Conservation (phyloP, 2,329 filamentous ascomycete species). For the Arthroderma uncinatum region DNA sequence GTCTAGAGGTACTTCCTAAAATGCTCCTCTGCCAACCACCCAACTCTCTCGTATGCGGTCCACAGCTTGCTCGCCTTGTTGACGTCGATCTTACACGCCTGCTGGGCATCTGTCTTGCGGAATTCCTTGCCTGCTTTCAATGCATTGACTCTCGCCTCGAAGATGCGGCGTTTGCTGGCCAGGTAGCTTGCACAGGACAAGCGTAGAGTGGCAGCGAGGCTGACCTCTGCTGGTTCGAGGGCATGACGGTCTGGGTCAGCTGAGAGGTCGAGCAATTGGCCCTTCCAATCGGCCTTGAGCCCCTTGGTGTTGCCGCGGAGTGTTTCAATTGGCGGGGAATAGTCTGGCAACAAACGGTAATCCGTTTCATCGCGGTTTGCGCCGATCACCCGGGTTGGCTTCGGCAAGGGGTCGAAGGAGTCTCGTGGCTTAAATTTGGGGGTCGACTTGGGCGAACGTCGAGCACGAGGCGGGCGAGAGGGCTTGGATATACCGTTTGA, state of each 20-base stretch:
- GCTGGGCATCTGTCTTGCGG: conserved; percentile 88
- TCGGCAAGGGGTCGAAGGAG: conserved; percentile 33
- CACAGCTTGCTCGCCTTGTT: conserved; percentile 93
- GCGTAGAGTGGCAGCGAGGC: conserved; percentile 64
- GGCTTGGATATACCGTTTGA: conserved; percentile 23
- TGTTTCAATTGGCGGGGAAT: conserved; percentile 56
- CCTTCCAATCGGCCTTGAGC: conserved; percentile 81
- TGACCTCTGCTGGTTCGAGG: conserved; percentile 67
- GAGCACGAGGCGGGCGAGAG: conserved; percentile 19
- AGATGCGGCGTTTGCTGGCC: conserved; percentile 86
- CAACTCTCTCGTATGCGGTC: conserved; percentile 76
- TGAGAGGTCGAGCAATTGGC: conserved; percentile 62
- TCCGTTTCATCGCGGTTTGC: conserved; percentile 73
- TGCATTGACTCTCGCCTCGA: conserved; percentile 60
- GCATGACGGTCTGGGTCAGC: conserved; percentile 57
- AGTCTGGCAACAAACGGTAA: conserved; percentile 60
- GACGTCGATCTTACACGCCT: conserved; percentile 96
- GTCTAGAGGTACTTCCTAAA: conserved; percentile 35
- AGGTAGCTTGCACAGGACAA: conserved; percentile 82
- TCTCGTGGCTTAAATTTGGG: conserved; percentile 31
- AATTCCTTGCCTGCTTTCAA: conserved; percentile 65
- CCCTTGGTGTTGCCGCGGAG: conserved; percentile 56
- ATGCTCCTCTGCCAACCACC: conserved; percentile 57
- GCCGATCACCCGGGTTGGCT: conserved; percentile 34
- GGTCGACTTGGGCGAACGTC: conserved; percentile 33